Evolutionary conservation across 1,284 basidiomycete species (phyloP).

Genomic region (Cutaneotrichosporon sp.): DNA sequence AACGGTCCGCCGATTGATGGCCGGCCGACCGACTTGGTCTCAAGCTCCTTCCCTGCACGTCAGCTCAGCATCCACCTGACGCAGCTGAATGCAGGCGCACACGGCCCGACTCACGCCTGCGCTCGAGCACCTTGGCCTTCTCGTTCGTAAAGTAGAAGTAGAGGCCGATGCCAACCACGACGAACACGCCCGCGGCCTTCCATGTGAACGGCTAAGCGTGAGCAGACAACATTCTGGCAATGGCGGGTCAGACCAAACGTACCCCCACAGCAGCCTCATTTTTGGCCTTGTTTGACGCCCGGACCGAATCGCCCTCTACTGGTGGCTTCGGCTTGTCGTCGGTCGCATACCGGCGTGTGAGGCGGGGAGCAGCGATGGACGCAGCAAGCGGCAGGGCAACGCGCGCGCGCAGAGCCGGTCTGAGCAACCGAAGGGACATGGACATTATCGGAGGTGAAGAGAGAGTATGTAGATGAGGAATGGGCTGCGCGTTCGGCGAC

Average conservation of each 20-base stretch:
- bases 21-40: constrained; percentile 54
- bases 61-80: constrained; percentile 43
- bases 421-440: not conserved
- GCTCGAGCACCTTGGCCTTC: constrained; percentile 71
- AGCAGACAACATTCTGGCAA: not conserved
- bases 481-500: not conserved
- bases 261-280: constrained; percentile 26
- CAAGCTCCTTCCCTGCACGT: constrained; percentile 60
- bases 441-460: not conserved
- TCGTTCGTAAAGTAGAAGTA: constrained; percentile 86
- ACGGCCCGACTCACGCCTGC: constrained; percentile 57
- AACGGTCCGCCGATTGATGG: constrained; percentile 90
- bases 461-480: not conserved
- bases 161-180: constrained; percentile 73
- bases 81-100: constrained; percentile 12
- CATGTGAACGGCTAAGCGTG: constrained; percentile 74
- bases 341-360: not conserved
- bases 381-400: not conserved
- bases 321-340: not conserved
- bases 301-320: not conserved
- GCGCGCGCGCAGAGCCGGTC: not conserved
- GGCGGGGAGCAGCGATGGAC: not conserved
- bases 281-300: constrained; percentile 10
- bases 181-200: constrained; percentile 72
- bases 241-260: not conserved